Conservation (phyloP, 2,329 filamentous ascomycete species). For the Metarhizium rileyi region DNA sequence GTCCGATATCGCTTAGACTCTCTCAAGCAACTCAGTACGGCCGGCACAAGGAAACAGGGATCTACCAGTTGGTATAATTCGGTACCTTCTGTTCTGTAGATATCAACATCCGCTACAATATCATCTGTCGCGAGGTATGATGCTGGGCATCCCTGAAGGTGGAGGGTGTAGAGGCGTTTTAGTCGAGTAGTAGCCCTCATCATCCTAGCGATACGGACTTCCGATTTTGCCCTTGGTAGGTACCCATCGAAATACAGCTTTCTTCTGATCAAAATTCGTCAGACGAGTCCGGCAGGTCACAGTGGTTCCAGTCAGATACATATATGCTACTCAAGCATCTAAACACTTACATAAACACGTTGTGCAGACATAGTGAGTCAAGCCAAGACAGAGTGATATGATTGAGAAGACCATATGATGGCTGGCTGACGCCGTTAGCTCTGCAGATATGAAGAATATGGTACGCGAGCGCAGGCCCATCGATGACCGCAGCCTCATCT, state of each 20-base stretch:
- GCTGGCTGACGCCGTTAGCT: constrained; percentile 41
- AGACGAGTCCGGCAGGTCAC: background rate
- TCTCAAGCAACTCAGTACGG: constrained; percentile 62
- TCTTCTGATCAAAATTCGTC: constrained; percentile 19
- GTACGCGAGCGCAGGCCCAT: constrained; percentile 72
- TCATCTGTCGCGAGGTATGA: constrained; percentile 11
- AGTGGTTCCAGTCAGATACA: background rate
- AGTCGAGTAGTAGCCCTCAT: constrained; percentile 48
- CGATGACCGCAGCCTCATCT: constrained; percentile 45
- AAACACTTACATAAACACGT: constrained; percentile 51
- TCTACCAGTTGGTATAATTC: constrained; percentile 29
- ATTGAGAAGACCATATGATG: constrained; percentile 56
- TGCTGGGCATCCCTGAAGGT: constrained; percentile 16
- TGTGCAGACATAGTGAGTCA: constrained; percentile 41
- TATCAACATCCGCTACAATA: constrained; percentile 8
- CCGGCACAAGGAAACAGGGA: constrained; percentile 66
- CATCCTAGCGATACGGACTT: constrained; percentile 51
- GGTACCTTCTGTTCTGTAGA: constrained; percentile 16
- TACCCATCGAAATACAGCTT: constrained; percentile 81
- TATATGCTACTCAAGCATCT: background rate
- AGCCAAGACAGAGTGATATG: constrained; percentile 53
- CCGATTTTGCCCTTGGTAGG: constrained; percentile 57
- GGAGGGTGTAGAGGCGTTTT: constrained; percentile 31
- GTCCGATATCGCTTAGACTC: constrained; percentile 29
- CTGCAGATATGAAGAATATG: constrained; percentile 53